These are phyloP conservation scores for Aspergillus sp. DNA, from an alignment of 2,329 filamentous ascomycete species.

Conservation along the genomic window DNA sequence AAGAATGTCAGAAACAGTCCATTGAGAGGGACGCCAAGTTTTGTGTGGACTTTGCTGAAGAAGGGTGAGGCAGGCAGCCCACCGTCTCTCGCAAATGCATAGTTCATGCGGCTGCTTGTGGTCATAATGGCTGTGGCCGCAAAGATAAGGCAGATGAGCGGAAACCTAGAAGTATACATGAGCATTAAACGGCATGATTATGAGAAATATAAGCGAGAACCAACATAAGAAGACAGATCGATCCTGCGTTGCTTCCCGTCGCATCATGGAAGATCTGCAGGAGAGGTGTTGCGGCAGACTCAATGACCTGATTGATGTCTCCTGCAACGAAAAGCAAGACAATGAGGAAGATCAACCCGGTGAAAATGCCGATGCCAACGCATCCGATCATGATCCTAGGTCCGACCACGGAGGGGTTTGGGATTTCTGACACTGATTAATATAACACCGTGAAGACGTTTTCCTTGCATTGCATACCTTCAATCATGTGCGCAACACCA, in stretches of 20 bases:
- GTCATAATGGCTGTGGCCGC: constrained; percentile 36
- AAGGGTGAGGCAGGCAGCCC: constrained; percentile 63
- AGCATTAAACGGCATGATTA: not conserved
- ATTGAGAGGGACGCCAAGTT: constrained; percentile 65
- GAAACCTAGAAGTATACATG: constrained; percentile 22
- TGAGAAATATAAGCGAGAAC: no score
- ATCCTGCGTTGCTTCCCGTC: constrained; percentile 60
- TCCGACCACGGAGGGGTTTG: constrained; percentile 52
- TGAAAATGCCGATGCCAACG: constrained; percentile 62
- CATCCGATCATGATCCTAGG: constrained; percentile 67
- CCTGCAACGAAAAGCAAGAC: constrained; percentile 65
- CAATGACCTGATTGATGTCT: constrained; percentile 57
- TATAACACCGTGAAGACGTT: not conserved
- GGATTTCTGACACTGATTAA: constrained; percentile 36
- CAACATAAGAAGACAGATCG: constrained; percentile 62
- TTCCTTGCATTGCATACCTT: constrained; percentile 28
- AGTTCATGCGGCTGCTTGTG: constrained; percentile 37
- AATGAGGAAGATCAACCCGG: constrained; percentile 62
- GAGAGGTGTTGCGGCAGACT: constrained; percentile 57
- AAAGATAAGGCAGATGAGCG: constrained; percentile 32
- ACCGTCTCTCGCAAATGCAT: constrained; percentile 54
- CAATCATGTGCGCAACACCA: constrained; percentile 54
- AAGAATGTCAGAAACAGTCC: constrained; percentile 60
- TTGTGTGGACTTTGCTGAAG: constrained; percentile 62
- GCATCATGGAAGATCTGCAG: constrained; percentile 64